Evolutionary conservation across 108 stramenopile species (phyloP).

Genomic region (Cyclotella atomus): DNA sequence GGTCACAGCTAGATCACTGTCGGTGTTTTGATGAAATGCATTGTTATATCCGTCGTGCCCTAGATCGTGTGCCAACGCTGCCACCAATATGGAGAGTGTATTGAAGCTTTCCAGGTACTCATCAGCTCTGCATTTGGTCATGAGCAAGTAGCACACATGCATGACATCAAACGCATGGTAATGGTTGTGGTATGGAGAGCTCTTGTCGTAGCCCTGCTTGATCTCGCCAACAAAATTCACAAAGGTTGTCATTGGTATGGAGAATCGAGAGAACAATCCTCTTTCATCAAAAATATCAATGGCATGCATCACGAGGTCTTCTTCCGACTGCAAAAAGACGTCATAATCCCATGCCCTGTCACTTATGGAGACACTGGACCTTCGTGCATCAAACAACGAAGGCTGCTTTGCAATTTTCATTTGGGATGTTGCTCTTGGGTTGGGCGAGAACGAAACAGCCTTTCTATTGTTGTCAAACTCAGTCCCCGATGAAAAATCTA

Average conservation of each 20-base stretch:
- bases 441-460: neutral
- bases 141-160: slow-evolving; percentile 59
- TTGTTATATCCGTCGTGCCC: slow-evolving; percentile 76
- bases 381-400: slow-evolving; percentile 23
- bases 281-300: slow-evolving; percentile 54
- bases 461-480: slow-evolving; percentile 13
- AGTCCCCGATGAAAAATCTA: slow-evolving; percentile 30
- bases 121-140: slow-evolving; percentile 55
- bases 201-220: slow-evolving; percentile 35
- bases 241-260: slow-evolving; percentile 52
- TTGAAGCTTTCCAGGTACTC: slow-evolving; percentile 57
- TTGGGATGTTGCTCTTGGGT: slow-evolving; percentile 26
- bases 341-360: slow-evolving; percentile 58
- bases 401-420: slow-evolving; percentile 28
- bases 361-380: slow-evolving; percentile 36
- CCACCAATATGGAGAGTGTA: slow-evolving; percentile 58
- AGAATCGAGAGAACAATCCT: slow-evolving; percentile 53
- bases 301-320: slow-evolving; percentile 50
- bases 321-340: slow-evolving; percentile 40
- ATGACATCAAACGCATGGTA: slow-evolving; percentile 68
- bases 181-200: slow-evolving; percentile 68
- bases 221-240: slow-evolving; percentile 49
- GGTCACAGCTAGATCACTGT: slow-evolving; percentile 55
- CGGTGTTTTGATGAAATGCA: slow-evolving; percentile 58
- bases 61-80: slow-evolving; percentile 66